Conservation (phyloP, 352 stramenopile genomes). For the Pythium insidiosum region DNA sequence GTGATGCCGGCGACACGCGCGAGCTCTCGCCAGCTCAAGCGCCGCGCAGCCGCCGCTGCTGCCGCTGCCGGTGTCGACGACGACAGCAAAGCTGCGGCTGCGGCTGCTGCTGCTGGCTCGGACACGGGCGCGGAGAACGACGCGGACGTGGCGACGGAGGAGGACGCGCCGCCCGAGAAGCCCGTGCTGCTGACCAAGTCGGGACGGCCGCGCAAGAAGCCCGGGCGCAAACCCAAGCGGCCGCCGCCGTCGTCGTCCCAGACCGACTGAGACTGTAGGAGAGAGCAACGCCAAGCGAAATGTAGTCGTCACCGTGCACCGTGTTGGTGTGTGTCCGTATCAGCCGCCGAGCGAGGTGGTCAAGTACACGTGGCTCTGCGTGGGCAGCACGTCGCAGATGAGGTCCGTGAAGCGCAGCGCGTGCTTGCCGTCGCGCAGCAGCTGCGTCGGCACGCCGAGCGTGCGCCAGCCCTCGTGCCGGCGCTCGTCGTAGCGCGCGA, state of each 20-base stretch:
- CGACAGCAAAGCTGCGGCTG: slow-evolving; percentile 3
- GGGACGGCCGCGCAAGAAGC: slow-evolving; percentile 43
- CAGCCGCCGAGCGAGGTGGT: slow-evolving; percentile 26
- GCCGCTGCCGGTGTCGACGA: slow-evolving; percentile 19
- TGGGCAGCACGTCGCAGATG: slow-evolving; percentile 56
- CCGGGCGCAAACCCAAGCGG: slow-evolving; percentile 36
- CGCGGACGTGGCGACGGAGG: slow-evolving; percentile 19
- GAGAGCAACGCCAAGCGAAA: too few species aligned
- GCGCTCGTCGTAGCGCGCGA: slow-evolving; percentile 59
- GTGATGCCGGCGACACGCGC: slow-evolving; percentile 41
- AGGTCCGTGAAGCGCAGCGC: slow-evolving; percentile 40
- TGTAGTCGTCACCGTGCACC: too few species aligned
- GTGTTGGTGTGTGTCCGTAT: too few species aligned
- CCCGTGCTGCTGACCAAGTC: slow-evolving; percentile 34
- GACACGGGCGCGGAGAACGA: slow-evolving; percentile 20
- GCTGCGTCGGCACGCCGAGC: slow-evolving; percentile 32
- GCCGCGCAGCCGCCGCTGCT: slow-evolving; percentile 28
- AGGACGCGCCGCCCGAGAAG: background rate
- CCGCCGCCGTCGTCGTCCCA: too few species aligned
- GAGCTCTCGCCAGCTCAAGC: slow-evolving; percentile 65
- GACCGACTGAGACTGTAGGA: too few species aligned
- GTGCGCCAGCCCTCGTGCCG: slow-evolving; percentile 37
- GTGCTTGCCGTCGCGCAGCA: slow-evolving; percentile 33
- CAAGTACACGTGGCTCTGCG: slow-evolving; percentile 60
- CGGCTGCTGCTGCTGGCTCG: slow-evolving; percentile 6